phyloP scores from a whole-genome alignment of 2,329 filamentous ascomycete genomes.

The Apiospora saccharicola region DNA sequence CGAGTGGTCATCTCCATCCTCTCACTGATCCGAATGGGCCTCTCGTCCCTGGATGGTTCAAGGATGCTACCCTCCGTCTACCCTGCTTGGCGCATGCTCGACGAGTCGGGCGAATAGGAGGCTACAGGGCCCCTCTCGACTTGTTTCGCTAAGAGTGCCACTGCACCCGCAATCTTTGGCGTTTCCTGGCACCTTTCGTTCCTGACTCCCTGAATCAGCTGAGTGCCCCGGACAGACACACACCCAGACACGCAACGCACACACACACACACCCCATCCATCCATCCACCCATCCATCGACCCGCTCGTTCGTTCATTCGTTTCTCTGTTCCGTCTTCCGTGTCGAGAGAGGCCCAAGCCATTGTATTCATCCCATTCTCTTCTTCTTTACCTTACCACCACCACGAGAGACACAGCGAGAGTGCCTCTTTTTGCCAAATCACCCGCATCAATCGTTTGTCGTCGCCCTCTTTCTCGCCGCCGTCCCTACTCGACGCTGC shows the following conservation, averaged over 20 bases:
- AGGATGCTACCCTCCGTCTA: slow-evolving; percentile 13
- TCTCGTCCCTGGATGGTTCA: slow-evolving; percentile 1
- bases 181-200: slow-evolving; percentile 30
- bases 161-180: slow-evolving; percentile 32
- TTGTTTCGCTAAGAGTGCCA: slow-evolving; percentile 32
- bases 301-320: slow-evolving; percentile 12
- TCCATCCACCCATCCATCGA: slow-evolving; percentile 10
- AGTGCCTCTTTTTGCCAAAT: slow-evolving; percentile 15
- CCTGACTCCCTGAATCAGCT: slow-evolving; percentile 27
- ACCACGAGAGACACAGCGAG: background rate
- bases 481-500: slow-evolving; percentile 27
- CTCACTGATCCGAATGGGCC: slow-evolving; percentile 6
- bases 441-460: slow-evolving; percentile 17
- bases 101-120: slow-evolving; percentile 30
- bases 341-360: slow-evolving; percentile 21
- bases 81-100: slow-evolving; percentile 11
- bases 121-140: slow-evolving; percentile 26
- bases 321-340: slow-evolving; percentile 17
- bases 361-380: slow-evolving; percentile 18
- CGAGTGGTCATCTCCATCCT: slow-evolving; percentile 13
- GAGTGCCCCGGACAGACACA: slow-evolving; percentile 8
- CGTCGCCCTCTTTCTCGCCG: slow-evolving; percentile 14
- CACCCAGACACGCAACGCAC: slow-evolving; percentile 8
- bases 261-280: background rate
- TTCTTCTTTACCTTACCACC: slow-evolving; percentile 20